Percentiles rank a stretch among this genome's conserved stretches.
These are phyloP conservation scores for Nevesoporus exiguus DNA, from an alignment of 768 basidiomycete species.

Conservation along the genomic window DNA sequence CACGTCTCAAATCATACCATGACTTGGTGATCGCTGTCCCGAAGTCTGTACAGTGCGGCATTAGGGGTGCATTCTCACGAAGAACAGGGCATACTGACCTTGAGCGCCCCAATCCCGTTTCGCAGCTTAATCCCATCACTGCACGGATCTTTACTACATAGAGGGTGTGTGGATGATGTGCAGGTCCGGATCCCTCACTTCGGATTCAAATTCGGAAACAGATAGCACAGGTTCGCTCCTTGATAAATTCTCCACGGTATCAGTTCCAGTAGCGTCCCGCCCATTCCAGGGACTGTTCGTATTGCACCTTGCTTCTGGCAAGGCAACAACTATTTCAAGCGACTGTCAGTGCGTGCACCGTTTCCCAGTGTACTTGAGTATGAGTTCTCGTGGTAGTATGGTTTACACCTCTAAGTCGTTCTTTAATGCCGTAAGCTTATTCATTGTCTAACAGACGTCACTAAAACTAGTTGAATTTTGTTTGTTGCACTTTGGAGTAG, in stretches of 20 bases:
- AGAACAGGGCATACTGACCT: too few species aligned
- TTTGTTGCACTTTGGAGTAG: too few species aligned
- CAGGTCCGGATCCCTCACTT: not conserved
- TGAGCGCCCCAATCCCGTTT: not conserved
- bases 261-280: conserved; percentile 38
- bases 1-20: not conserved
- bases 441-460: too few species aligned
- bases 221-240: conserved; percentile 46
- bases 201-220: conserved; percentile 15
- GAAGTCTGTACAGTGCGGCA: conserved; percentile 11
- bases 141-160: not conserved
- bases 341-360: too few species aligned
- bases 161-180: conserved; percentile 14
- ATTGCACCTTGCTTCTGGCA: too few species aligned
- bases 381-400: too few species aligned
- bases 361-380: too few species aligned
- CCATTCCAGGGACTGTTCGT: conserved; percentile 66
- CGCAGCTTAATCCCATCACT: conserved; percentile 3
- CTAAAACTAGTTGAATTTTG: too few species aligned
- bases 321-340: too few species aligned
- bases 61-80: conserved; percentile 22
- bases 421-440: too few species aligned
- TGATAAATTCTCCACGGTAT: conserved; percentile 37
- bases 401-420: too few species aligned
- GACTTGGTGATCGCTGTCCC: not conserved